phyloP scores from a whole-genome alignment of 2,329 filamentous ascomycete genomes.

The Aspergillus viridinutans region DNA sequence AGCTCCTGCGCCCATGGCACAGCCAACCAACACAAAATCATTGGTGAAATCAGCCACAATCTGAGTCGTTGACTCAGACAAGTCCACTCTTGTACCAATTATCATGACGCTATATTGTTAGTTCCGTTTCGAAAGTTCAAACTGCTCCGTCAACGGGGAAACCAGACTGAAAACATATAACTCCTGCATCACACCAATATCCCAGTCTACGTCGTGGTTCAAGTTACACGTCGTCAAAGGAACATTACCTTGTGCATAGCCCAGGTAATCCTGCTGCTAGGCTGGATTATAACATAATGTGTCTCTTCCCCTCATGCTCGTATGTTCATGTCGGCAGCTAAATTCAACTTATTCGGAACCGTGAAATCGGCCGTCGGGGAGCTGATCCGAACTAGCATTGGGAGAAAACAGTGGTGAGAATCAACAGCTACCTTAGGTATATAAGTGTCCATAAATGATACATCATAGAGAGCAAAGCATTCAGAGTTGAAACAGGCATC shows the following conservation, averaged over 20 bases:
- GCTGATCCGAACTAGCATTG: not conserved
- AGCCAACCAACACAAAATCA: not conserved
- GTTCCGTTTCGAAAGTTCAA: not conserved
- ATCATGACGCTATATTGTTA: not conserved
- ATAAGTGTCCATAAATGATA: not conserved
- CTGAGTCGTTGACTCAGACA: not conserved
- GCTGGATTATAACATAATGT: not conserved
- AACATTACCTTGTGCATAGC: not conserved
- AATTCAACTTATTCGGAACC: not conserved
- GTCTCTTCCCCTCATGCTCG: no score
- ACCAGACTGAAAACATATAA: not conserved
- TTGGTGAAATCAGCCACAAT: not conserved
- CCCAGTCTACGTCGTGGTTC: not conserved
- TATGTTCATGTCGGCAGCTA: no score
- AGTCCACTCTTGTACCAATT: not conserved
- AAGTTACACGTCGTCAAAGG: not conserved
- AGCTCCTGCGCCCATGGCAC: not conserved
- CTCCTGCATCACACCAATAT: not conserved
- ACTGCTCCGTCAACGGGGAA: not conserved
- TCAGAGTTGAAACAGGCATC: not conserved
- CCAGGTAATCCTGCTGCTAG: not conserved
- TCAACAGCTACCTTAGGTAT: not conserved
- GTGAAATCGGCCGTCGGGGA: not conserved
- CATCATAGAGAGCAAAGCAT: not conserved
- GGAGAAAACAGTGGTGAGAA: not conserved